These are phyloP conservation scores for Arachis monticola DNA, from an alignment of 331 rosid genomes.

Conservation along the genomic window DNA sequence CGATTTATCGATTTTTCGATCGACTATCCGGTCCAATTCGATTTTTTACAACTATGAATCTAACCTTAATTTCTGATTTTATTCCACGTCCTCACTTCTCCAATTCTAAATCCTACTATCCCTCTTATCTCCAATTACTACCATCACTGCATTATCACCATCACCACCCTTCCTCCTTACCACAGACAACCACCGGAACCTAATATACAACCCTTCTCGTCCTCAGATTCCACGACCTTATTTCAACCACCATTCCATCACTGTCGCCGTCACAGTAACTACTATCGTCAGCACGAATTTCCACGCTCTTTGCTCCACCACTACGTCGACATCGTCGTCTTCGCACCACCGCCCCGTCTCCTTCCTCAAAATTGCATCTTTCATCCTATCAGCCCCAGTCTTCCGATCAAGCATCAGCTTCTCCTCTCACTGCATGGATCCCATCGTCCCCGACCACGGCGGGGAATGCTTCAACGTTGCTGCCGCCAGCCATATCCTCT, in stretches of 20 bases:
- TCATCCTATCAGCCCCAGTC: too few species aligned
- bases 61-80: too few species aligned
- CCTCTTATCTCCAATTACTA: too few species aligned
- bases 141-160: too few species aligned
- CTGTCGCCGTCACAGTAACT: background rate
- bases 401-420: too few species aligned
- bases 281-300: constrained; percentile 20
- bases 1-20: too few species aligned
- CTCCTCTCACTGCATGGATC: constrained; percentile 87
- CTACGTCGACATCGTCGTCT: background rate
- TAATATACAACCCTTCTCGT: constrained; percentile 65
- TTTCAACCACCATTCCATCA: constrained; percentile 39
- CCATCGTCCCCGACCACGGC: constrained; percentile 42
- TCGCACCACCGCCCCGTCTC: constrained; percentile 39
- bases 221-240: constrained; percentile 84
- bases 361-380: too few species aligned
- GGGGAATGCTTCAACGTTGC: constrained; percentile 45
- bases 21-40: too few species aligned
- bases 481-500: constrained; percentile 45
- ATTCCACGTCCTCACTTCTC: too few species aligned
- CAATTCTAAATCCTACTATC: too few species aligned
- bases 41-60: too few species aligned
- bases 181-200: constrained; percentile 59
- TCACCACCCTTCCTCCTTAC: constrained; percentile 54
- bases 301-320: constrained; percentile 25